Conservation (phyloP, 2,329 filamentous ascomycete genomes). For the Cladophialophora immunda region DNA sequence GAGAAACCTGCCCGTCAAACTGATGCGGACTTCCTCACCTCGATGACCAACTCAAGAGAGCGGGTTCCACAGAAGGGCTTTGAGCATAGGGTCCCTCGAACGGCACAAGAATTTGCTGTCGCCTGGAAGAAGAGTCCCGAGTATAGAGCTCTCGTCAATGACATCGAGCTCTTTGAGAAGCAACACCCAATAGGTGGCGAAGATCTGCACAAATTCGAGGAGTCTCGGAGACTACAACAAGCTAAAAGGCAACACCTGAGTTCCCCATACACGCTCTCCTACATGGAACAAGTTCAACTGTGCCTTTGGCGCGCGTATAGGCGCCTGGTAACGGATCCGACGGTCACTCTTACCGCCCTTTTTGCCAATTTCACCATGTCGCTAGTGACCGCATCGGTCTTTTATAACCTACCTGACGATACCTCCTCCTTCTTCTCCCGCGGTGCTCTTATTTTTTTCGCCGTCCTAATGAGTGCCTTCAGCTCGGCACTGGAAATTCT, state of each 20-base stretch:
- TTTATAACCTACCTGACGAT: constrained; percentile 69
- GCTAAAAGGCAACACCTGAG: constrained; percentile 55
- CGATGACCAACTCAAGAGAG: constrained; percentile 72
- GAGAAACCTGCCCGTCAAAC: constrained; percentile 74
- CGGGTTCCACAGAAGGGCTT: constrained; percentile 66
- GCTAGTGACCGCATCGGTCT: constrained; percentile 71
- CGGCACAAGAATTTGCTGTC: constrained; percentile 73
- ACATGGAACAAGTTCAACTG: constrained; percentile 64
- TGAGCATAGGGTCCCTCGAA: constrained; percentile 71
- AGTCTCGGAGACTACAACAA: constrained; percentile 54
- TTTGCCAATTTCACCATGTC: constrained; percentile 65
- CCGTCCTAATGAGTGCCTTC: constrained; percentile 69
- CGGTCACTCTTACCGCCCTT: constrained; percentile 71
- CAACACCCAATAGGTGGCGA: constrained; percentile 54
- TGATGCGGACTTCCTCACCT: constrained; percentile 76
- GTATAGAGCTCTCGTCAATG: constrained; percentile 51
- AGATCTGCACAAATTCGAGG: constrained; percentile 50
- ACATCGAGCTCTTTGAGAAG: constrained; percentile 56
- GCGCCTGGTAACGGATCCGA: constrained; percentile 71
- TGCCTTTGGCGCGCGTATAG: constrained; percentile 70
- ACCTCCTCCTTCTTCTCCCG: constrained; percentile 72
- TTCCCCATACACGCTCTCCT: constrained; percentile 66
- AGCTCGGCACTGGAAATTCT: constrained; percentile 71
- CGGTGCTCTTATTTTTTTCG: constrained; percentile 70
- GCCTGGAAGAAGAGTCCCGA: constrained; percentile 65